phyloP scores from a whole-genome alignment of 2,329 filamentous ascomycete species.

The Coniochaeta prunicola region DNA sequence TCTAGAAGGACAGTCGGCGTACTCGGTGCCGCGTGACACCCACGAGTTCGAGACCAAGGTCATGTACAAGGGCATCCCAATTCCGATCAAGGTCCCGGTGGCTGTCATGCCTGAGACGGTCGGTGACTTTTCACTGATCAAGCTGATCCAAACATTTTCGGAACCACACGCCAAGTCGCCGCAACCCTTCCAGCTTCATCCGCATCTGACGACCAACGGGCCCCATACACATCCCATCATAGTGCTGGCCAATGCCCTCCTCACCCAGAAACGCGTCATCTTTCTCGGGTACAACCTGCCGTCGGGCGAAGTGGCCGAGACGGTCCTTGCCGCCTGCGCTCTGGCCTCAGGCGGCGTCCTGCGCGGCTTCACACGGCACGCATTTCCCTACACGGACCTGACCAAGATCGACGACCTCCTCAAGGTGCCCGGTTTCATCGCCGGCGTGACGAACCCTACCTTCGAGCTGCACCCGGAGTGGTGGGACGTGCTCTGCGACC shows the following conservation, averaged over 20 bases:
- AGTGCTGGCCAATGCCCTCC: constrained; percentile 84
- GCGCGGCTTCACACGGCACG: constrained; percentile 88
- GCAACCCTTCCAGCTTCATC: constrained; percentile 77
- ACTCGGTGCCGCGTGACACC: constrained; percentile 81
- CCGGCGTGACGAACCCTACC: constrained; percentile 92
- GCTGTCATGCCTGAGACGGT: constrained; percentile 93
- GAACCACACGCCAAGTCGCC: constrained; percentile 73
- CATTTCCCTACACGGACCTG: constrained; percentile 95
- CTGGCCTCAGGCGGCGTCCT: constrained; percentile 88
- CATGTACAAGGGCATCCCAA: constrained; percentile 91
- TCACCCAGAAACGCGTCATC: constrained; percentile 94
- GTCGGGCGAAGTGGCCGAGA: constrained; percentile 92
- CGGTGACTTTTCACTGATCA: constrained; percentile 94
- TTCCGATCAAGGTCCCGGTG: constrained; percentile 93
- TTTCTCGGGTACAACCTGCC: constrained; percentile 94
- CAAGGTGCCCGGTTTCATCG: constrained; percentile 94
- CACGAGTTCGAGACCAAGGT: constrained; percentile 97
- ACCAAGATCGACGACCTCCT: constrained; percentile 96
- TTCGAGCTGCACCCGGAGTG: constrained; percentile 94
- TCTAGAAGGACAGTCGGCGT: constrained; percentile 55
- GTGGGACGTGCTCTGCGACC: constrained; percentile 96
- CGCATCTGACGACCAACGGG: constrained; percentile 89
- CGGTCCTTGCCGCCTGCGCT: constrained; percentile 94
- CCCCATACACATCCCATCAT: constrained; percentile 89
- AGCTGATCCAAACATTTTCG: constrained; percentile 92